These are phyloP conservation scores for Cystoisospora suis DNA, from an alignment of 169 alveolate species.

Conservation along the genomic window DNA sequence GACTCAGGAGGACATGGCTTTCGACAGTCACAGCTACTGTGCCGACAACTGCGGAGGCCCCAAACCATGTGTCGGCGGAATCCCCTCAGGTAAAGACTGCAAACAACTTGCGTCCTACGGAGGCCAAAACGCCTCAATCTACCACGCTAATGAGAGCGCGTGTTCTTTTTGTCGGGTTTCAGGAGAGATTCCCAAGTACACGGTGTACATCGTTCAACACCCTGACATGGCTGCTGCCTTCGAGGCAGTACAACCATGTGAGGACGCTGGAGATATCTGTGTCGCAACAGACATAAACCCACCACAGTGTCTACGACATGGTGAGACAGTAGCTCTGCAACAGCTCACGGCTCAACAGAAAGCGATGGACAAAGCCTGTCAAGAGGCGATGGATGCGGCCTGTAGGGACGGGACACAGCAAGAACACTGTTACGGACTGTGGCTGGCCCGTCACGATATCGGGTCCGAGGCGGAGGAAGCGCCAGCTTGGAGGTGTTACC, in stretches of 20 bases:
- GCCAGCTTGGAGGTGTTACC: slow-evolving; percentile 1
- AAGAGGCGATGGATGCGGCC: slow-evolving; percentile 16
- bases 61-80: slow-evolving; percentile 1
- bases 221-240: slow-evolving; percentile 2
- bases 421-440: slow-evolving; percentile 13
- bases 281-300: not conserved
- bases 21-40: slow-evolving; percentile 15
- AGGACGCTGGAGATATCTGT: not conserved
- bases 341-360: not conserved
- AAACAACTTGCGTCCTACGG: not conserved
- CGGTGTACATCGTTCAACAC: not conserved
- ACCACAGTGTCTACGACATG: not conserved
- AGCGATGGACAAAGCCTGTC: not conserved
- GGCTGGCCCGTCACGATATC: slow-evolving; percentile 27
- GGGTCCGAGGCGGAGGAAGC: not conserved
- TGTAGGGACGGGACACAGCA: not conserved
- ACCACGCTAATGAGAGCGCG: too few species aligned
- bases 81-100: not conserved
- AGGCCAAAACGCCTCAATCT: not conserved
- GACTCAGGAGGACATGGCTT: slow-evolving; percentile 6
- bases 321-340: not conserved
- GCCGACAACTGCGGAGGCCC: slow-evolving; percentile 40
- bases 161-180: not conserved
- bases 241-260: slow-evolving; percentile 5
- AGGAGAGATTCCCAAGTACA: not conserved